Percentiles rank a stretch among this genome's conserved stretches.
Evolutionary conservation across 2,329 filamentous ascomycete genomes (phyloP).

Genomic region (Rugonectria rugulosa): DNA sequence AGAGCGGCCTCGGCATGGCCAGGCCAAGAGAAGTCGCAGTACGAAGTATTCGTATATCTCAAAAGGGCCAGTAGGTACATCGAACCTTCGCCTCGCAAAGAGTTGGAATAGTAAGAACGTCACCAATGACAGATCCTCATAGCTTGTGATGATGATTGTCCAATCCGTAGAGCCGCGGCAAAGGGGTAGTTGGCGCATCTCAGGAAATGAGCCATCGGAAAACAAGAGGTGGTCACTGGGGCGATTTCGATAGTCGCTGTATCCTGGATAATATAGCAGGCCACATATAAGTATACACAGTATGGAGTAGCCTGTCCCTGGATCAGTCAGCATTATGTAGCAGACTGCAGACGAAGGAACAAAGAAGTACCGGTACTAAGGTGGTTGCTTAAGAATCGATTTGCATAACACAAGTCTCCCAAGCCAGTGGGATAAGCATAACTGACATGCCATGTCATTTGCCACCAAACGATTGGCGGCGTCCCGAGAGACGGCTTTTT

Average conservation of each 20-base stretch:
- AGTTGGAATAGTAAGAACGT: background rate
- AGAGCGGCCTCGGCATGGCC: slow-evolving; percentile 7
- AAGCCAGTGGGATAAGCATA: background rate
- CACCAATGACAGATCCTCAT: background rate
- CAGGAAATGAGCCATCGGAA: slow-evolving; percentile 1
- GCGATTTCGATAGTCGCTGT: slow-evolving; percentile 27
- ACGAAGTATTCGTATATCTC: background rate
- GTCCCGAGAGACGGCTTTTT: no score
- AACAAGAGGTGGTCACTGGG: slow-evolving; percentile 21
- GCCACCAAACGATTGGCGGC: background rate
- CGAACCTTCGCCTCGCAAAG: background rate
- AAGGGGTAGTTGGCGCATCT: background rate
- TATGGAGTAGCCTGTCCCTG: slow-evolving; percentile 16
- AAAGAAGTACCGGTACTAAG: slow-evolving; percentile 2
- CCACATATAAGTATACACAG: slow-evolving; percentile 31
- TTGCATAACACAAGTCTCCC: background rate
- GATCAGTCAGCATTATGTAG: no score
- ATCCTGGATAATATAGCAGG: slow-evolving; percentile 29
- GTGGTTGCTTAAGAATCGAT: background rate
- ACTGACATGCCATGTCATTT: background rate
- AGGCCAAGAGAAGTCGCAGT: slow-evolving; percentile 13
- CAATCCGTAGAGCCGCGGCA: background rate
- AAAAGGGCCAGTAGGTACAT: background rate
- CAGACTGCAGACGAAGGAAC: slow-evolving; percentile 7
- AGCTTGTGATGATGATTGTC: background rate